Evolutionary conservation across 495 filamentous ascomycete genomes (phyloP), one percentile per base, ranked within the genome.

Genomic region (Penicillium angulare): DNA sequence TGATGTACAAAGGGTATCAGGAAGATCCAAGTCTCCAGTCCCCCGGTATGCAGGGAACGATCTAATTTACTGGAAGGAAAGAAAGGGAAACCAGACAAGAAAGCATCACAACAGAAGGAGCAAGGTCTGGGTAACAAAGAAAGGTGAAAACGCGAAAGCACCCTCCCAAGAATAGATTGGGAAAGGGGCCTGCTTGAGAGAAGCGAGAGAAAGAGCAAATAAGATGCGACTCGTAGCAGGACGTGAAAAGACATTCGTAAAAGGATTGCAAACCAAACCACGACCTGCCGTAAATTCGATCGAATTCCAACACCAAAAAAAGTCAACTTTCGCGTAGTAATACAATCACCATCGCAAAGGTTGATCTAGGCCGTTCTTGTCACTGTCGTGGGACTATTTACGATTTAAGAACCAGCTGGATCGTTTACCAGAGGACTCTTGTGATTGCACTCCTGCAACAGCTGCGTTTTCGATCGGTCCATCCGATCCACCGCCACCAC

Each of bases 401-500:
- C 72, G 68, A 67, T 79, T 68, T 56, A 75, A 73, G 61, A 78
- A 76, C 74, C 74, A 78, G 60, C 73, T 78, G 39, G 66, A 66
- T 45, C 74, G 69, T 59, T 78, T 78, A 42, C 68, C 64, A 31
- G 53, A 45, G 20, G 74, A 53, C 58, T 78, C 75, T 58, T 78
- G 77, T 49, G 69, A 68, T 57, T 78, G 76, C 36, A 73, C 59
- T 34, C 65, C 67, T 34, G 71, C 61, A 43, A 74, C 52, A 51
- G 50, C 52, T 51, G 58, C 43, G 44, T 65, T 62, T 52, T 55
- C 34, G 29, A 66, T 55, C 47, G 63, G 65, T 31, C 59, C 61
- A 47, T 67, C 72, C 49, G 68, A 75, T 43, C 78, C 81, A 24
- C 93, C 93, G 49, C 92, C 93, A 38, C 93, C 93, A 50, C 93